Base-by-base conservation (phyloP, 1,284 basidiomycete species). In the Ceratobasidium sp. region DNA sequence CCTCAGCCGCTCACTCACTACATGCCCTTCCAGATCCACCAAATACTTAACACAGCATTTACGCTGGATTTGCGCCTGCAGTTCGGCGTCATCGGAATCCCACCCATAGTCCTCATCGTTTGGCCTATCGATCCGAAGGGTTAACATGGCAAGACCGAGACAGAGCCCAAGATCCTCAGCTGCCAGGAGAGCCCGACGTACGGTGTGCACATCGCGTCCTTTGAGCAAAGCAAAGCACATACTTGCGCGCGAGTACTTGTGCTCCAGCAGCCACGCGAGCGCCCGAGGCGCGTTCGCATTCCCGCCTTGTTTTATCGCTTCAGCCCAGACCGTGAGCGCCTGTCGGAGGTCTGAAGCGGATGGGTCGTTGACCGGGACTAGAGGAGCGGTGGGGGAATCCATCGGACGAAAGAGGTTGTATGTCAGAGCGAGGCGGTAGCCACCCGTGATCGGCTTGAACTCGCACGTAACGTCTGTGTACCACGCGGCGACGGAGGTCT, bases 181-280 rank as follows among this genome's bases (percentile, higher is more conserved):
- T 3, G 61, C 32, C 4, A 46, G 41, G 21, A 18, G n/a, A 21
- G 61, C 13, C 11, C 21, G 26, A 8, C 2, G 77, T 77, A 28
- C 77, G 75, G 77, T 64, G 0, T 77, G 38, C 16, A 26, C 72
- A 11, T 76, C 44, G 23, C 73, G 70, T 32, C 76, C 72, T 74
- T 77, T 66, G 41, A 73, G 23, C 4, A 49, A 74, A 14, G 59
- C 63, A 18, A 78, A 43, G 9, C 62, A 41, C 18, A 69, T 23
- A 55, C 77, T 76, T 13, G 73, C 75, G 16, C 75, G 57, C 5
- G 77, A 76, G 73, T 81, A 81, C 32, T 78, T 62, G 75, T 80
- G 78, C 11, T 77, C 64, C 26, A 81, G 77, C 18, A 78, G 69
- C 66, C 80, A 79, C 21, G 77, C 69, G 21, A 80, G 71, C 30